These are phyloP conservation scores for Taiwanofungus camphoratus DNA, from an alignment of 1,284 basidiomycete genomes.

Conservation along the genomic window DNA sequence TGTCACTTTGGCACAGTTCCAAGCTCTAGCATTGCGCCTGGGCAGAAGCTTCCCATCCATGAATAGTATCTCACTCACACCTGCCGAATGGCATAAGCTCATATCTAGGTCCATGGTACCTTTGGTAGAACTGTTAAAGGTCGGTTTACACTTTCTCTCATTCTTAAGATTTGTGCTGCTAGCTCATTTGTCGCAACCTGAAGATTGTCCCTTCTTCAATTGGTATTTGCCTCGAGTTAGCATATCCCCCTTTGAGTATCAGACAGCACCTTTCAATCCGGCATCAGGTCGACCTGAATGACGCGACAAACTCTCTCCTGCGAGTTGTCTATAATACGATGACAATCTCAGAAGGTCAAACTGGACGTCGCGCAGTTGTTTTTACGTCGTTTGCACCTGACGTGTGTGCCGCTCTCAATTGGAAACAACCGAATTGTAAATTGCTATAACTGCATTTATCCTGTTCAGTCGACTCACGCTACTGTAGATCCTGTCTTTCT, in stretches of 20 bases:
- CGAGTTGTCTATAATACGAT: conserved; percentile 73
- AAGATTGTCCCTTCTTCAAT: conserved; percentile 70
- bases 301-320: conserved; percentile 78
- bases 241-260: conserved; percentile 51
- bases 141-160: conserved; percentile 30
- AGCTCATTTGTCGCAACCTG: conserved; percentile 11
- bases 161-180: conserved; percentile 7
- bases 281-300: conserved; percentile 65
- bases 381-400: conserved; percentile 88
- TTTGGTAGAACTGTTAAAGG: conserved; percentile 68
- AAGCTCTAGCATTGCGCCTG: conserved; percentile 50
- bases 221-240: conserved; percentile 78
- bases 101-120: conserved; percentile 61
- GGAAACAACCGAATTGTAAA: conserved; percentile 99
- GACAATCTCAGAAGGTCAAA: conserved; percentile 41
- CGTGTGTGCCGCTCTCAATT: conserved; percentile 87
- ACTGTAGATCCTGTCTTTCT: conserved; percentile 93
- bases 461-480: conserved; percentile 8
- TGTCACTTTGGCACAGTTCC: conserved; percentile 79
- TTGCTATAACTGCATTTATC: conserved; percentile 11
- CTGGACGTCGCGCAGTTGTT: conserved; percentile 66
- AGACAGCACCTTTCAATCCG: conserved; percentile 40
- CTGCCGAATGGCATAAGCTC: conserved; percentile 52
- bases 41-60: conserved; percentile 38
- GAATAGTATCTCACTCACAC: conserved; percentile 27